Base-by-base conservation (phyloP, 2,329 filamentous ascomycete genomes). In the Aspergillaceae sp. region DNA sequence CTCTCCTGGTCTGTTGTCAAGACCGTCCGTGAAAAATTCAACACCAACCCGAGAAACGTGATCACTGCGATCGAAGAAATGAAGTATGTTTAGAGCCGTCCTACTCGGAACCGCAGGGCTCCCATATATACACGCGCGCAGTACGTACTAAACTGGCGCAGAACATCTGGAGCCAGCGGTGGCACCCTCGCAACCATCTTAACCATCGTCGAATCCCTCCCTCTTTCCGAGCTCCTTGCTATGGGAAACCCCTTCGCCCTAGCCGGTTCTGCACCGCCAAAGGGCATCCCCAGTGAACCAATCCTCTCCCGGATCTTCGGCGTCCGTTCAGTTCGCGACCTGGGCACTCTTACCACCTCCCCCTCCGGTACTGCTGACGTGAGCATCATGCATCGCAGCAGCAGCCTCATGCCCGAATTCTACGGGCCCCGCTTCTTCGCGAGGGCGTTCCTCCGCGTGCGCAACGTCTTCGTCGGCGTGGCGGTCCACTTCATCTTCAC, bases 151-250 rank as follows among this genome's bases (percentile, higher is more conserved):
- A 19, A 41, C 28, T 4, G 8, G 7, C n/a, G n/a, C 34, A 66
- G 64, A 47, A 56, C 58, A 26, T 68, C 71, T 4, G 69, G 69
- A 4, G 63, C 73, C 3, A 80, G 76, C 44, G 80, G 80, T 29
- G 80, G 80, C 33, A 82, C 86, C 2, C 66, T 90, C 4, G 74
- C 78, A 32, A 89, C 87, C 0, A 70, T 82, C 3, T 64, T 96
- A 9, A 75, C 70, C 30, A 59, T 78, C 6, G 71, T 79, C 50
- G 73, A 65, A 40, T 73, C 48, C 54, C 69, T 53, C 71, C 74
- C 64, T 55, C 60, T 54, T 5, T 60, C 58, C n/a, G 66, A 79
- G 30, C 54, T 82, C 4, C 60, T 62, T 11, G 71, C 71, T 46
- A 60, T 69, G 29, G 67, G 71, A 60, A 66, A 71, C 41, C 77